phyloP scores from a whole-genome alignment of 2,329 filamentous ascomycete species.

The Aspergillus fructus region DNA sequence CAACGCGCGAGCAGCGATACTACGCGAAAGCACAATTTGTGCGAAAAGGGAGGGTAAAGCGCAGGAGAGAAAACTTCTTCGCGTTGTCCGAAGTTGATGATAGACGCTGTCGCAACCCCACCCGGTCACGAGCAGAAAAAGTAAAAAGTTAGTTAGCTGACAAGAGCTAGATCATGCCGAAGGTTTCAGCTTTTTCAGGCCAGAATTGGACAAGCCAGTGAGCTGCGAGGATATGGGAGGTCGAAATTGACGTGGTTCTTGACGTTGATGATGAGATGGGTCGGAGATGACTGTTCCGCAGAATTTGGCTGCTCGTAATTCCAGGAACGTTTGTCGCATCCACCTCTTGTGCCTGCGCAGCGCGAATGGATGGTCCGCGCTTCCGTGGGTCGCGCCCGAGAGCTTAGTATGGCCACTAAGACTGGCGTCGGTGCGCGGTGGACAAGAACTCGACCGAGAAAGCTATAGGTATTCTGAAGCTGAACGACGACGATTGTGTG shows the following conservation, averaged over 20 bases:
- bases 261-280: conserved; percentile 7
- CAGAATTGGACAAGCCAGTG: background rate
- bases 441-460: background rate
- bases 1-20: background rate
- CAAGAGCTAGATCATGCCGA: conserved; percentile 1
- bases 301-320: conserved; percentile 11
- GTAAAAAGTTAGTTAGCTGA: conserved; percentile 4
- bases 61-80: conserved; percentile 1
- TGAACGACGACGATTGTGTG: background rate
- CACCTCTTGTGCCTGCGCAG: background rate
- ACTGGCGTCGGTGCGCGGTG: background rate
- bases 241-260: conserved; percentile 2
- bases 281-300: conserved; percentile 23
- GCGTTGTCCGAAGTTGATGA: conserved; percentile 9
- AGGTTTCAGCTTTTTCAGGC: background rate
- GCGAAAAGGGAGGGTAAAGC: background rate
- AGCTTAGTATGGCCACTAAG: conserved; percentile 13
- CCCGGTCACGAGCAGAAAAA: conserved; percentile 11
- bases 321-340: background rate
- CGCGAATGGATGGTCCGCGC: conserved; percentile 9
- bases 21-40: background rate
- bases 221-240: background rate
- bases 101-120: conserved; percentile 15
- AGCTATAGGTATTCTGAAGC: background rate
- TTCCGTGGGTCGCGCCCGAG: conserved; percentile 17